These are phyloP conservation scores for Picea mariana DNA, from an alignment of 83 land plant species.

Conservation along the genomic window DNA sequence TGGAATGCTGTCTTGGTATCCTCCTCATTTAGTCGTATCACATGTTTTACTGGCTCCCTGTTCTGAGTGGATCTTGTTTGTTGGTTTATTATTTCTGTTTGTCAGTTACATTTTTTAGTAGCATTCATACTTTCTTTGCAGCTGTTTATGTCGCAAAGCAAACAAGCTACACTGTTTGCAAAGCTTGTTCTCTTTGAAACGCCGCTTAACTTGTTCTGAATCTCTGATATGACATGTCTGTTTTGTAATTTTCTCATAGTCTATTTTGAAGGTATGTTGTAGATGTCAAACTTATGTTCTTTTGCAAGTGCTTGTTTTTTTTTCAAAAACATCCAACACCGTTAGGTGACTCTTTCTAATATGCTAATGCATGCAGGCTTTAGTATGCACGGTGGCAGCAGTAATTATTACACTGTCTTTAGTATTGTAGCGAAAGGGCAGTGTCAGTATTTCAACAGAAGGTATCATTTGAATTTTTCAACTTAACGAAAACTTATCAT, in stretches of 20 bases:
- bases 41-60: no score
- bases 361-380: slow-evolving; percentile 17
- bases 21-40: no score
- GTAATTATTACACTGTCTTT: neutral
- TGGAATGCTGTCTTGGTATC: no score
- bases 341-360: neutral
- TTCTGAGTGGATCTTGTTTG: no score
- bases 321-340: no score
- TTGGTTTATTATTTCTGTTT: no score
- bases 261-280: neutral
- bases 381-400: slow-evolving; percentile 12
- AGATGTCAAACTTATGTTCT: neutral
- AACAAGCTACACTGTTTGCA: no score
- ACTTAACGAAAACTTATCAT: neutral
- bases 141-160: no score
- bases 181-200: no score
- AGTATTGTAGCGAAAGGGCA: slow-evolving; percentile 5
- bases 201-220: no score
- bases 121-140: no score
- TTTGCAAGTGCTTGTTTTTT: neutral
- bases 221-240: neutral
- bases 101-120: no score
- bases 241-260: neutral
- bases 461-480: neutral
- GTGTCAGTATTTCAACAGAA: neutral